Base-by-base conservation (phyloP, 1,284 basidiomycete genomes). In the Ceratobasidium theobromae region DNA sequence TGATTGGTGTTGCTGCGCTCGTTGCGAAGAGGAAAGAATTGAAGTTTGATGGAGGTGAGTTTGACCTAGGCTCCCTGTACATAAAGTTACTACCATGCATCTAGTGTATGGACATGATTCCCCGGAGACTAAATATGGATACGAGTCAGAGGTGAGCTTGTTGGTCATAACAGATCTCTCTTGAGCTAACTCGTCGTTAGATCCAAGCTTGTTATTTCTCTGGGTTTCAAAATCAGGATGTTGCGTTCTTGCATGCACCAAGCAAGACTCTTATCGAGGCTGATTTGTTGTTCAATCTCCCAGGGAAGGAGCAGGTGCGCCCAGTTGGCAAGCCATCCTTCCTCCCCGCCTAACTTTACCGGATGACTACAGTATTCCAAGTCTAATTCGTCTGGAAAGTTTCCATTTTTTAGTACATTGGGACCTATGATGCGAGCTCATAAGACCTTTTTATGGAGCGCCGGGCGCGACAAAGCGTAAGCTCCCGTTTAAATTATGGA, bases 261-360 rank as follows among this genome's bases (percentile, higher is more conserved):
- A 89, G 86, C 14, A 91, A 87, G 74, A 87, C 89, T 0, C 78
- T 98, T 62, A 83, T 98, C 66, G 81, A 91, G 74, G 96, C 91
- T 0, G 96, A 99, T 75, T 79, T 98, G 48, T 75, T 98, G 3
- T 88, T 96, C 80, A 98, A 98, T 77, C 79, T 98, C 4, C 95
- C 95, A 0, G 81, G 85, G 3, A 87, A 76, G 0, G 95, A 98
- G 76, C 95, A 98, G 79, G 90, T 89, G 25, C 32, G 8, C 49
- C 27, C 14, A 16, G 38, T 18, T 11, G 21, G 18, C 9, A 45
- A 9, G 43, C 18, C 9, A n/a, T 45, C 18, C 43, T 11, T 18
- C 43, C 5, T 46, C n/a, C n/a, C n/a, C n/a, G n/a, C n/a, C n/a
- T n/a, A n/a, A 38, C 40, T 18, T 45, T 16, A n/a, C 8, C 14